A percentile compares a stretch with the other conserved stretches of the same genome.
Evolutionary conservation across 192 early-diverging fungal genomes (phyloP).

Genomic region (Powellomyces hirtus): DNA sequence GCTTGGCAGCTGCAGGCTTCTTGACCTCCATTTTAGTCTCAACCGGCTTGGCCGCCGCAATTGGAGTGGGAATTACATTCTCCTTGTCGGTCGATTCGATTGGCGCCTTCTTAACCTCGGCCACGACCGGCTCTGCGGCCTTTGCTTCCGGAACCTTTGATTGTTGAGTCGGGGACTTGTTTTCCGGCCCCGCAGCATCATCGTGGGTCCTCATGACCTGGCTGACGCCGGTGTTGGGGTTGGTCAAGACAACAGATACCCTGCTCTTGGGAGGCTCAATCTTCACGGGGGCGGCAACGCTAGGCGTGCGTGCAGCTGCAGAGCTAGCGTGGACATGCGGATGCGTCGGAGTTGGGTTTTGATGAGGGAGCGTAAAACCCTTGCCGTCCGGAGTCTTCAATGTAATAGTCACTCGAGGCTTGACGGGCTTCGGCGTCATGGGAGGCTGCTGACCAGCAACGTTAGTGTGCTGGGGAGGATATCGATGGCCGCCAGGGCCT

Average conservation of each 20-base stretch:
- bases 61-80: neutral
- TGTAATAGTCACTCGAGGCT: constrained; percentile 1
- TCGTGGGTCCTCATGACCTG: neutral
- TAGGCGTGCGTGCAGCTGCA: neutral
- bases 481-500: neutral
- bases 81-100: neutral
- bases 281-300: neutral
- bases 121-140: constrained; percentile 2
- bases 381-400: constrained; percentile 8
- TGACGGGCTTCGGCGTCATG: neutral
- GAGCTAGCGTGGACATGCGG: neutral
- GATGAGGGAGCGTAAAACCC: neutral
- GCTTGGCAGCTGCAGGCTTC: neutral
- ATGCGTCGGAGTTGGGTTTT: neutral
- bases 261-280: neutral
- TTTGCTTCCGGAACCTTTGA: constrained; percentile 9
- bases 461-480: neutral
- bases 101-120: neutral
- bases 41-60: neutral
- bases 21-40: neutral
- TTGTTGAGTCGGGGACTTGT: neutral
- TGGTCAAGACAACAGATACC: neutral
- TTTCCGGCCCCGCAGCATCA: neutral
- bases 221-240: constrained; percentile 2
- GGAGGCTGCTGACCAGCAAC: neutral